A percentile compares a stretch with the other conserved stretches of the same genome.
Conservation (phyloP, 345 rosid species). For the Arabidopsis arenosa region DNA sequence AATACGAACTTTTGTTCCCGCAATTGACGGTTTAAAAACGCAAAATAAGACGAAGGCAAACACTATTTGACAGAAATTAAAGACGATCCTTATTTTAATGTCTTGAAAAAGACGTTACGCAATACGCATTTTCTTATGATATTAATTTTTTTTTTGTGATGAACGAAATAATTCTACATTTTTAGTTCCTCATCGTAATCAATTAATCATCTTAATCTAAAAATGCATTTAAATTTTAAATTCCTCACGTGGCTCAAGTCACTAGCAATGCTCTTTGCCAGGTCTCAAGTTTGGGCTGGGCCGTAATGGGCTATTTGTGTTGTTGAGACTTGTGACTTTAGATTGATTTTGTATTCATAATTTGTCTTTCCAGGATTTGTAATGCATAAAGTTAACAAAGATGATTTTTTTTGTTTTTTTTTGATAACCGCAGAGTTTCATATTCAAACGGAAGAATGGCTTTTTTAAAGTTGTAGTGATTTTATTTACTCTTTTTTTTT, state of each 20-base stretch:
- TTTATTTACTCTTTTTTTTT: too few species aligned
- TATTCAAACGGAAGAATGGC: too few species aligned
- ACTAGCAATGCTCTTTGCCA: neutral
- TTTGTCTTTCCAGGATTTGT: too few species aligned
- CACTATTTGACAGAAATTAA: neutral
- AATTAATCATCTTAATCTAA: neutral
- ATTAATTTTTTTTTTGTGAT: too few species aligned
- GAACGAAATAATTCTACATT: neutral
- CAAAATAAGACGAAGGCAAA: constrained; percentile 4
- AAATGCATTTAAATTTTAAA: neutral
- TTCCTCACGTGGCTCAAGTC: too few species aligned
- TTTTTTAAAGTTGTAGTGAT: too few species aligned
- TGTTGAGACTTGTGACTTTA: neutral
- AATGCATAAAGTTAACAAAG: too few species aligned
- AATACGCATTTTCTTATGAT: neutral
- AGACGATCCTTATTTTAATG: neutral
- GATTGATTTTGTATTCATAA: neutral
- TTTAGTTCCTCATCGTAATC: too few species aligned
- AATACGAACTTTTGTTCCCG: constrained; percentile 18
- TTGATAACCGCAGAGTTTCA: too few species aligned
- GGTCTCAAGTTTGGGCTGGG: neutral
- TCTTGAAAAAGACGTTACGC: neutral
- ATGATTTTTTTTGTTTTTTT: too few species aligned
- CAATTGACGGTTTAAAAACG: constrained; percentile 23
- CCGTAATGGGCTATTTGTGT: neutral